A percentile compares a stretch with the other conserved stretches of the same genome.
Conservation (phyloP, 2,329 filamentous ascomycete species). For the Apiospora aurea region DNA sequence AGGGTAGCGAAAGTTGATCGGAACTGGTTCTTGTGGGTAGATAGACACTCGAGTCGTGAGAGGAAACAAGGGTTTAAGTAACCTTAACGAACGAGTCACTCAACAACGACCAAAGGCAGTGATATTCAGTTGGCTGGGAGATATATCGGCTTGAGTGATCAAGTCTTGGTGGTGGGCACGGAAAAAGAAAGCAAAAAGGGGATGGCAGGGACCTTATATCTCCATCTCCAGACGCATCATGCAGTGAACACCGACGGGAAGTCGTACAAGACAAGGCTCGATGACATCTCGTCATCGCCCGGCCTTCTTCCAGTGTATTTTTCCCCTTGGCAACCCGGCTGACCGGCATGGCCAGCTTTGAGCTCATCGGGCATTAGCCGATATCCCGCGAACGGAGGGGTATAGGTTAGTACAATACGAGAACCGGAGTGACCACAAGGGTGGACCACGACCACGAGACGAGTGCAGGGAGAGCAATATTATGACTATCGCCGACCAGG, state of each 20-base stretch:
- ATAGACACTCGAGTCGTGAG: constrained; percentile 25
- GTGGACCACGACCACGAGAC: background rate
- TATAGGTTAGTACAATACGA: constrained; percentile 29
- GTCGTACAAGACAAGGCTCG: constrained; percentile 30
- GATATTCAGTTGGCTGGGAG: constrained; percentile 22
- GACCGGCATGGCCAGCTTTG: constrained; percentile 26
- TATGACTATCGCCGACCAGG: constrained; percentile 8
- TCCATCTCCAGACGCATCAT: constrained; percentile 31
- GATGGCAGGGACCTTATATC: constrained; percentile 35
- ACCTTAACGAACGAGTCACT: constrained; percentile 44
- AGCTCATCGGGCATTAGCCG: constrained; percentile 26
- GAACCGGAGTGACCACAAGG: constrained; percentile 24
- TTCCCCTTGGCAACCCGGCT: constrained; percentile 24
- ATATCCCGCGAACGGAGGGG: constrained; percentile 24
- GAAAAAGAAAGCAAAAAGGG: constrained; percentile 28
- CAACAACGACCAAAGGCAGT: constrained; percentile 24
- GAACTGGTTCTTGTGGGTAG: constrained; percentile 21
- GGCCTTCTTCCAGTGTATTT: constrained; percentile 26
- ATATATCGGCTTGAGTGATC: constrained; percentile 29
- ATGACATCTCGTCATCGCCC: constrained; percentile 33
- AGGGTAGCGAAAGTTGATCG: constrained; percentile 20
- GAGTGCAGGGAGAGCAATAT: background rate
- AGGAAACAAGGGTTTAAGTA: constrained; percentile 35
- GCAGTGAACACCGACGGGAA: constrained; percentile 24
- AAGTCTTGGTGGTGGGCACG: constrained; percentile 26